Evolutionary conservation across 1,284 basidiomycete genomes (phyloP).

Genomic region (Ceraceosorus guamensis): DNA sequence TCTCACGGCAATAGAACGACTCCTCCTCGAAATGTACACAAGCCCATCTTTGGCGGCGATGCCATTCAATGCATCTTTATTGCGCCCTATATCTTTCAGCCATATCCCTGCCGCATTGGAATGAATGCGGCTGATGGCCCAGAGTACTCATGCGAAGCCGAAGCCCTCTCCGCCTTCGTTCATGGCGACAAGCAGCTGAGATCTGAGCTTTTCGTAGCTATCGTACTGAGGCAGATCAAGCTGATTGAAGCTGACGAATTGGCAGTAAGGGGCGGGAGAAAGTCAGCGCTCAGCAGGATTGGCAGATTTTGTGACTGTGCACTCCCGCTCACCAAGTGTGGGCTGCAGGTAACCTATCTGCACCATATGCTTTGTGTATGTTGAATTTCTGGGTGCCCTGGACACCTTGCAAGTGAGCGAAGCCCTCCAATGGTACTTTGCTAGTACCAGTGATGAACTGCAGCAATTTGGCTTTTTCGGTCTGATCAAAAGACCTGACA

Average conservation of each 20-base stretch:
- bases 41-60: too few species aligned
- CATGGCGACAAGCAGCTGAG: constrained; percentile 34
- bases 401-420: constrained; percentile 84
- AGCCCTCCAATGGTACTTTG: constrained; percentile 86
- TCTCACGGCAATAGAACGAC: too few species aligned
- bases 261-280: background rate
- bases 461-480: constrained; percentile 75
- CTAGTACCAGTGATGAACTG: constrained; percentile 92
- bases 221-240: constrained; percentile 48
- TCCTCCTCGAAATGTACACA: too few species aligned
- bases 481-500: constrained; percentile 91
- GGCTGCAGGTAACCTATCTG: constrained; percentile 76
- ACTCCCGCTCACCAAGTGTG: constrained; percentile 67
- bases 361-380: constrained; percentile 86
- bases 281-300: background rate
- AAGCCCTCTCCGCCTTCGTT: constrained; percentile 48
- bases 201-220: constrained; percentile 39
- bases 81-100: too few species aligned
- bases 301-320: background rate
- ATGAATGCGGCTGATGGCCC: too few species aligned
- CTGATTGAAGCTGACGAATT: constrained; percentile 47
- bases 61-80: too few species aligned
- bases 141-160: constrained; percentile 44
- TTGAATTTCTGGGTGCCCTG: constrained; percentile 93
- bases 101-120: too few species aligned